A percentile compares a stretch with the other conserved stretches of the same genome.
These are phyloP conservation scores for Yamadazyma dendronema DNA, from an alignment of 1,139 yeast species.

Conservation along the genomic window DNA sequence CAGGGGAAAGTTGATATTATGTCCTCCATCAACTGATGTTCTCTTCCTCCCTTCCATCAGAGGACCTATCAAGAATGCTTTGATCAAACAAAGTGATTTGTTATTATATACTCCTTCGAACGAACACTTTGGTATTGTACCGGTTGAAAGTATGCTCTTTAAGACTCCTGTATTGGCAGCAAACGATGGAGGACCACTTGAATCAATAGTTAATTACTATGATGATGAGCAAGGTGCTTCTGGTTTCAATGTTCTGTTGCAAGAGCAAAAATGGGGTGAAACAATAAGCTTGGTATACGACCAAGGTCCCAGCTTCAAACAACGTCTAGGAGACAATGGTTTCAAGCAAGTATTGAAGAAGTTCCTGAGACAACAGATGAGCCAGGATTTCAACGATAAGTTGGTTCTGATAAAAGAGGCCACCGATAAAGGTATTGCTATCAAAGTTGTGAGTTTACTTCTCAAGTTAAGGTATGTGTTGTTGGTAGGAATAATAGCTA, in stretches of 20 bases:
- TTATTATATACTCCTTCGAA: slow-evolving; percentile 84
- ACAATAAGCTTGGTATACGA: slow-evolving; percentile 33
- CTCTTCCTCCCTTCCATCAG: slow-evolving; percentile 80
- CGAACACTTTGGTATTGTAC: slow-evolving; percentile 98
- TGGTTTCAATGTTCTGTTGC: slow-evolving; percentile 70
- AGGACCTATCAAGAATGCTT: slow-evolving; percentile 60
- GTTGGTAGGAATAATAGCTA: neutral
- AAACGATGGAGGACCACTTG: slow-evolving; percentile 90
- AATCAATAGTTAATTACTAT: slow-evolving; percentile 58
- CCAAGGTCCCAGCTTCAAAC: slow-evolving; percentile 20
- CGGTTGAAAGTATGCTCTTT: slow-evolving; percentile 87
- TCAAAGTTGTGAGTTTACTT: slow-evolving; percentile 6
- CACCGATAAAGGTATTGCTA: slow-evolving; percentile 15
- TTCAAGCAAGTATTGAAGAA: slow-evolving; percentile 44
- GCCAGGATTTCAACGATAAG: slow-evolving; percentile 42
- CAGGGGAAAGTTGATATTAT: slow-evolving; percentile 39
- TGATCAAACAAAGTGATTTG: slow-evolving; percentile 56
- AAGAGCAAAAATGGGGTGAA: slow-evolving; percentile 60
- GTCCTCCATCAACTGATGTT: slow-evolving; percentile 48
- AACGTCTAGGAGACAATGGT: slow-evolving; percentile 49
- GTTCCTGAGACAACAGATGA: slow-evolving; percentile 67
- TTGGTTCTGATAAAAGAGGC: slow-evolving; percentile 14
- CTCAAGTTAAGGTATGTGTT: slow-evolving; percentile 1
- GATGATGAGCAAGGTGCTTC: slow-evolving; percentile 51
- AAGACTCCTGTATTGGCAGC: slow-evolving; percentile 85